These are phyloP conservation scores for Medicago ruthenica DNA, from an alignment of 306 rosid genomes.

Conservation along the genomic window DNA sequence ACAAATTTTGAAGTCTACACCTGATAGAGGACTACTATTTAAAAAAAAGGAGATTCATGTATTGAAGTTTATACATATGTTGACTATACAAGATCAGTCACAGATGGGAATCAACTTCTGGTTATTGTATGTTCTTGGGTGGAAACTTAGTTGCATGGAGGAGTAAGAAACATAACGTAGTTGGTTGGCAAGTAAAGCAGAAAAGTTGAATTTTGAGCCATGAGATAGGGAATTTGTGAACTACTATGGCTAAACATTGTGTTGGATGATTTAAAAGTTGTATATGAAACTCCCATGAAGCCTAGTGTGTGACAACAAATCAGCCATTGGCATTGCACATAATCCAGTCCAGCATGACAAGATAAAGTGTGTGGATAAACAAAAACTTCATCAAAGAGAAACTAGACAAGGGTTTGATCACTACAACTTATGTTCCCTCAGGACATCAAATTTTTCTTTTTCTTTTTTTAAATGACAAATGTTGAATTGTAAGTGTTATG, in stretches of 20 bases:
- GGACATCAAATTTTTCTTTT: neutral
- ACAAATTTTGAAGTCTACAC: neutral
- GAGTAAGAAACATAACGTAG: neutral
- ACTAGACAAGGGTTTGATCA: slow-evolving; percentile 1
- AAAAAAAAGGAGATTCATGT: neutral
- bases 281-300: neutral
- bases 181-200: neutral
- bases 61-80: neutral
- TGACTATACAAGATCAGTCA: slow-evolving; percentile 2
- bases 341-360: slow-evolving; percentile 22
- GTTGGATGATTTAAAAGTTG: slow-evolving; percentile 6
- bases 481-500: neutral
- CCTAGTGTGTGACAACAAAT: slow-evolving; percentile 9
- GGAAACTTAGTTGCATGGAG: neutral
- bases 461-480: too few species aligned
- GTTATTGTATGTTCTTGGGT: neutral
- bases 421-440: neutral
- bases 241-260: neutral
- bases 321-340: neutral
- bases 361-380: slow-evolving; percentile 6
- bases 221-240: neutral
- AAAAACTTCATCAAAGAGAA: neutral
- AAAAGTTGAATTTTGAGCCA: slow-evolving; percentile 4
- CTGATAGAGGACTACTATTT: slow-evolving; percentile 4
- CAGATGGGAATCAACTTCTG: neutral